phyloP scores from a whole-genome alignment of 805 yeast species.

The Kuraishia ogatae region DNA sequence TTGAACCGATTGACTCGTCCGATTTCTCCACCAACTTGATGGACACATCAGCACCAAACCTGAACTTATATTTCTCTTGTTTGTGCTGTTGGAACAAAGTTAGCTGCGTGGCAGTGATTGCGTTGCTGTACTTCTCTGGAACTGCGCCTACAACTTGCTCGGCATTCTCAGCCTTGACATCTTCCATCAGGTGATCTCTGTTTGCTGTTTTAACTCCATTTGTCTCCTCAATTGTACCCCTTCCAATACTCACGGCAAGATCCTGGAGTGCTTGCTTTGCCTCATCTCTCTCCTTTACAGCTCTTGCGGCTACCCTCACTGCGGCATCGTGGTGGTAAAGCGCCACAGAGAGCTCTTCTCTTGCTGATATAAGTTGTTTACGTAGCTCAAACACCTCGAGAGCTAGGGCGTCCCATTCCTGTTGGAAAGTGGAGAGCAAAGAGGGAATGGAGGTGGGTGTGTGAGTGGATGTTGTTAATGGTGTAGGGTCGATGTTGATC shows the following conservation, averaged over 20 bases:
- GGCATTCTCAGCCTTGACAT: not conserved
- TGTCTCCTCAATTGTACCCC: conserved; percentile 8
- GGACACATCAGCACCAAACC: conserved; percentile 4
- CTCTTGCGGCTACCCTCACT: conserved; percentile 69
- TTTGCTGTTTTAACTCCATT: not conserved
- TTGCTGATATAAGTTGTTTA: conserved; percentile 56
- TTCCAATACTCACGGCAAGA: conserved; percentile 34
- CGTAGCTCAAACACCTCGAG: conserved; percentile 72
- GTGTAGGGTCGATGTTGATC: conserved; percentile 23
- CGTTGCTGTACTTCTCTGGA: conserved; percentile 2
- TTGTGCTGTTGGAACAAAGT: conserved; percentile 13
- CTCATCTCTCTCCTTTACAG: conserved; percentile 69
- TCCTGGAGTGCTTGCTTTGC: conserved; percentile 57
- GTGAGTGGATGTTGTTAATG: conserved; percentile 22
- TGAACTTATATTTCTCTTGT: conserved; percentile 10
- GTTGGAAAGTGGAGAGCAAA: conserved; percentile 65
- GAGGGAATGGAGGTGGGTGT: conserved; percentile 70
- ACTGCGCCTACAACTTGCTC: no score
- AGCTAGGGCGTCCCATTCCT: conserved; percentile 85
- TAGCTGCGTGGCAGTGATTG: conserved; percentile 10
- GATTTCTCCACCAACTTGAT: not conserved
- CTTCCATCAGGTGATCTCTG: conserved; percentile 3
- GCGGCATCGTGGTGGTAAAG: conserved; percentile 89
- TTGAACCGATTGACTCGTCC: not conserved
- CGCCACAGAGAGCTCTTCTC: conserved; percentile 69